Base-by-base conservation (phyloP, 208 protist species). In the Trypanosoma caninum region DNA sequence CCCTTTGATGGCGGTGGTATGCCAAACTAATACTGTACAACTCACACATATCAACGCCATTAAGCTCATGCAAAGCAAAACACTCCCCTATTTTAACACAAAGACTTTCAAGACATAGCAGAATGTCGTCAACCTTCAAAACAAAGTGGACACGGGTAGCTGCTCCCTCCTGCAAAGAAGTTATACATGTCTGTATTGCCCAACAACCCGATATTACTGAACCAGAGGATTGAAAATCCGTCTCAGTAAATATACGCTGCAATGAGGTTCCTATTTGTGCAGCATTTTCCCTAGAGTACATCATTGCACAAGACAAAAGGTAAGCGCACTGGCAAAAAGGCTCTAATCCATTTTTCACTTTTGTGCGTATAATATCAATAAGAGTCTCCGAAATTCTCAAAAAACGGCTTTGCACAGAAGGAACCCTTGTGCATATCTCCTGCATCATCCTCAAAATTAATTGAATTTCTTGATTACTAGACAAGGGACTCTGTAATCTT, bases 131-230 rank as follows among this genome's bases (percentile, higher is more conserved):
- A 28, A 64, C 35, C 18, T 46, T 13, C 13, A 10, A 18, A 23
- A 18, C 20, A 56, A 59, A 50, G 46, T 53, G 52, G 13, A n/a
- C 25, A 46, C 42, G 33, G 3, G 47, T 45, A 38, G 7, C 4
- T 22, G 22, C 9, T 54, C 25, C 42, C 28, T 25, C 10, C 2
- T 41, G 48, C 11, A 64, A 35, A 35, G 33, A 28, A n/a, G 30
- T 33, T 33, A 64, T 44, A 51, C 53, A 64, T 2, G 50, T 61
- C 50, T 71, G 65, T 41, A 71, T 31, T 28, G 30, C 57, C 65
- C 65, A 71, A 38, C 65, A 71, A 18, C 65, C 57, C 2, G 48
- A 46, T 33, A 60, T 46, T 37, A 71, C 38, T 20, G 65, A 71
- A 25, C 25, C 40, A 51, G n/a, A 53, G 10, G 28, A 46, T 8